These are phyloP conservation scores for Talaromyces sp. DNA, from an alignment of 2,329 filamentous ascomycete genomes.

Conservation along the genomic window DNA sequence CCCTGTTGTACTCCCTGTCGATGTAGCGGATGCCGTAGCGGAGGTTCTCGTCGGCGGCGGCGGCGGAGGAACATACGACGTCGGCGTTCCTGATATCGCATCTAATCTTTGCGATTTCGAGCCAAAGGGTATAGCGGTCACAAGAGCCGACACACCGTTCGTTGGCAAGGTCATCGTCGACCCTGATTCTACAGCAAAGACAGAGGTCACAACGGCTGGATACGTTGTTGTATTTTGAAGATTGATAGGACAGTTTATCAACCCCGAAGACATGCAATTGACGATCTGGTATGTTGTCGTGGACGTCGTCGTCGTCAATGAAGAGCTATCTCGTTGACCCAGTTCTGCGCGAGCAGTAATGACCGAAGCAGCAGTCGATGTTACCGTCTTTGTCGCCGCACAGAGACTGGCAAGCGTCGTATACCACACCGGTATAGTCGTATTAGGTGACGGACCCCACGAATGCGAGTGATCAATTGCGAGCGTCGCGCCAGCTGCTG, in stretches of 20 bases:
- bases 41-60: not conserved
- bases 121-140: constrained; percentile 46
- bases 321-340: constrained; percentile 29
- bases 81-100: constrained; percentile 47
- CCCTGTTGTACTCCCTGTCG: not conserved
- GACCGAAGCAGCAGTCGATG: constrained; percentile 22
- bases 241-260: constrained; percentile 53
- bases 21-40: constrained; percentile 23
- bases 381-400: constrained; percentile 32
- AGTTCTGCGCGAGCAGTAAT: constrained; percentile 24
- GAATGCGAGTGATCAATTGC: constrained; percentile 40
- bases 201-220: constrained; percentile 38
- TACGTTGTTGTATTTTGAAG: constrained; percentile 45
- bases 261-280: constrained; percentile 43
- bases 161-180: constrained; percentile 42
- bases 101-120: constrained; percentile 37
- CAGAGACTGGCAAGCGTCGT: constrained; percentile 52
- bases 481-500: constrained; percentile 54
- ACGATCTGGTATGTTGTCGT: constrained; percentile 47
- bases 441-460: constrained; percentile 53
- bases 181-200: constrained; percentile 44
- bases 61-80: constrained; percentile 43
- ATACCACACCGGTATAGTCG: constrained; percentile 53
- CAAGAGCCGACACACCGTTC: constrained; percentile 29
- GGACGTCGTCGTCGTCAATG: constrained; percentile 38